Percentiles rank a stretch among this genome's conserved stretches.
These are phyloP conservation scores for Tuber microsphaerosporum DNA, from an alignment of 495 filamentous ascomycete species.

Conservation along the genomic window DNA sequence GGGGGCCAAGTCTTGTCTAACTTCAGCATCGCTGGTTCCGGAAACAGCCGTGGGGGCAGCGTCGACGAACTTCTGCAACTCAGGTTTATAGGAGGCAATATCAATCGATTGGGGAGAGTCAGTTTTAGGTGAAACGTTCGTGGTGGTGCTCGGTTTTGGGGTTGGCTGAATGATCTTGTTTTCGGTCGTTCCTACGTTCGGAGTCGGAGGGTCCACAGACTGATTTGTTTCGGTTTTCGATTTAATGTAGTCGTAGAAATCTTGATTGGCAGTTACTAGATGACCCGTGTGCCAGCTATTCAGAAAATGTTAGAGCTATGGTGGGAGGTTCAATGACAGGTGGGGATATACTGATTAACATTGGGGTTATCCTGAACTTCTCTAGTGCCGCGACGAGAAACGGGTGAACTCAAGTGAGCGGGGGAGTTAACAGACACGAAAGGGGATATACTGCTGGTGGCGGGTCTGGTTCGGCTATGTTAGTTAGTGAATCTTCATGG, in stretches of 20 bases:
- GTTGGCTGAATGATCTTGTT: background rate
- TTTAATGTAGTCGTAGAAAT: slow-evolving; percentile 22
- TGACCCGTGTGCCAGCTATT: slow-evolving; percentile 26
- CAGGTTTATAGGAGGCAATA: background rate
- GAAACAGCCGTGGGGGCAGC: background rate
- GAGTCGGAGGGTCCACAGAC: background rate
- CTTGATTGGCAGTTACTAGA: slow-evolving; percentile 15
- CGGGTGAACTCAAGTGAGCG: background rate
- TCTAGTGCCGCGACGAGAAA: slow-evolving; percentile 7
- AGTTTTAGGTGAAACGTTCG: background rate
- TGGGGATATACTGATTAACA: slow-evolving; percentile 24
- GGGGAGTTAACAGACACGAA: background rate
- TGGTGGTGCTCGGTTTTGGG: background rate
- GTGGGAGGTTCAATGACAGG: background rate
- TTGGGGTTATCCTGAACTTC: slow-evolving; percentile 14
- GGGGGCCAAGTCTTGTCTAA: background rate
- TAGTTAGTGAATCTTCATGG: background rate
- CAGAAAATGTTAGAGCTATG: slow-evolving; percentile 4
- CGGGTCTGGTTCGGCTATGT: background rate
- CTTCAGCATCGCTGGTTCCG: background rate
- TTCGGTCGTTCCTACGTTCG: background rate
- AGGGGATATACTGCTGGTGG: slow-evolving; percentile 10
- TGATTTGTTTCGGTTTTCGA: slow-evolving; percentile 1
- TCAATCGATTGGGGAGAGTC: background rate
- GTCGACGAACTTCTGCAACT: background rate